Percentiles rank a stretch among this genome's conserved stretches.
phyloP scores from a whole-genome alignment of 805 yeast genomes.

The Saturnispora gosingensis region DNA sequence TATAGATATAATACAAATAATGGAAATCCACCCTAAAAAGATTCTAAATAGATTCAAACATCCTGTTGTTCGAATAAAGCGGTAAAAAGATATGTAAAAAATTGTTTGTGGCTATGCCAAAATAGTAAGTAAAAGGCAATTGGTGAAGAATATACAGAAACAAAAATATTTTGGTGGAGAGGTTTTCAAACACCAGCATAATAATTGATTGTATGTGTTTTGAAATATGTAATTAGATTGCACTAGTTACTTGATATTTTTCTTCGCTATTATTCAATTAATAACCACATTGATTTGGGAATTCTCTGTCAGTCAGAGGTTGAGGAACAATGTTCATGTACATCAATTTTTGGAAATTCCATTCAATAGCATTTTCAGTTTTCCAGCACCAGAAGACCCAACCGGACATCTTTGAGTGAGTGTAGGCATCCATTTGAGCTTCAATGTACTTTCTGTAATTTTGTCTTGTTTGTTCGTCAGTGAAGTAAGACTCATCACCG shows the following conservation, averaged over 20 bases:
- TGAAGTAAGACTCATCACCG: conserved; percentile 40
- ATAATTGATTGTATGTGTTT: background rate
- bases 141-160: background rate
- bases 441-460: conserved; percentile 67
- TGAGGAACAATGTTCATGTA: conserved; percentile 64
- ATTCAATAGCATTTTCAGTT: conserved; percentile 73
- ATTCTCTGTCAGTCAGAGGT: conserved; percentile 41
- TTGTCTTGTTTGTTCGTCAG: conserved; percentile 38
- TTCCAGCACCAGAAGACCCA: conserved; percentile 96
- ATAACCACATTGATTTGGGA: conserved; percentile 26
- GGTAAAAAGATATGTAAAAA: background rate
- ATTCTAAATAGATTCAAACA: background rate
- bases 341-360: conserved; percentile 67
- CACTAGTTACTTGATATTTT: too few species aligned
- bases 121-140: background rate
- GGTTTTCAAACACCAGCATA: background rate
- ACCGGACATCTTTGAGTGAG: conserved; percentile 47
- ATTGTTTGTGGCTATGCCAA: background rate
- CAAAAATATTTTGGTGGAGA: background rate
- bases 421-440: conserved; percentile 81
- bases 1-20: background rate
- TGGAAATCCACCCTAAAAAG: background rate
- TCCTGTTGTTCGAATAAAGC: background rate
- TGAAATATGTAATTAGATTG: too few species aligned
- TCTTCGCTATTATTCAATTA: background rate